phyloP scores from a whole-genome alignment of 371 early-diverging fungal genomes.

The Smittium culicis region DNA sequence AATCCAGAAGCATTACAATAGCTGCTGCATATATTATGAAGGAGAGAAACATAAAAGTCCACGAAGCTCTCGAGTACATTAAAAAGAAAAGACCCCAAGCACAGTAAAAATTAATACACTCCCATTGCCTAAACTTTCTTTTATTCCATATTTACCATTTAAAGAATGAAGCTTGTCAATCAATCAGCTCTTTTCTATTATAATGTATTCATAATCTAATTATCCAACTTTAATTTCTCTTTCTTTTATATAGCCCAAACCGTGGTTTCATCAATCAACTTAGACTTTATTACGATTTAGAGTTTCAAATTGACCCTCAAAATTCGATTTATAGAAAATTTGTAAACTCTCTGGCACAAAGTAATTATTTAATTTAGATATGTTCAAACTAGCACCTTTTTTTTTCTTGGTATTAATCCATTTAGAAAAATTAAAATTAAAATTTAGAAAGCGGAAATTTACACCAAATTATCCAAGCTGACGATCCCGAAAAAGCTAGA shows the following conservation, averaged over 20 bases:
- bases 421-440: too few species aligned
- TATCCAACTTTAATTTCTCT: neutral
- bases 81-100: conserved; percentile 40
- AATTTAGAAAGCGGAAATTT: conserved; percentile 4
- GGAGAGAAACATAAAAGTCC: conserved; percentile 26
- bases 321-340: conserved; percentile 56
- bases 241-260: conserved; percentile 41
- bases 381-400: neutral
- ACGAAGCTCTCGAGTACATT: conserved; percentile 40
- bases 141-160: too few species aligned
- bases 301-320: conserved; percentile 40
- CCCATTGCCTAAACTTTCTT: conserved; percentile 2
- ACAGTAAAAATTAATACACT: too few species aligned
- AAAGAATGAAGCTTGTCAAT: too few species aligned
- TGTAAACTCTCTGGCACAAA: conserved; percentile 40
- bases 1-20: conserved; percentile 43
- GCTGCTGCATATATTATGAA: conserved; percentile 57
- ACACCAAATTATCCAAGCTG: neutral
- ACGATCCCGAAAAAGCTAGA: too few species aligned
- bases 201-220: too few species aligned
- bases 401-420: too few species aligned
- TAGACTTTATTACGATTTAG: conserved; percentile 42
- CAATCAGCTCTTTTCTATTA: too few species aligned
- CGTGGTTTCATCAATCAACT: conserved; percentile 55
- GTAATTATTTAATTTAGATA: conserved; percentile 37